Evolutionary conservation across 345 rosid genomes (phyloP), one percentile per base, ranked within the genome.

Genomic region (Pistacia vera): DNA sequence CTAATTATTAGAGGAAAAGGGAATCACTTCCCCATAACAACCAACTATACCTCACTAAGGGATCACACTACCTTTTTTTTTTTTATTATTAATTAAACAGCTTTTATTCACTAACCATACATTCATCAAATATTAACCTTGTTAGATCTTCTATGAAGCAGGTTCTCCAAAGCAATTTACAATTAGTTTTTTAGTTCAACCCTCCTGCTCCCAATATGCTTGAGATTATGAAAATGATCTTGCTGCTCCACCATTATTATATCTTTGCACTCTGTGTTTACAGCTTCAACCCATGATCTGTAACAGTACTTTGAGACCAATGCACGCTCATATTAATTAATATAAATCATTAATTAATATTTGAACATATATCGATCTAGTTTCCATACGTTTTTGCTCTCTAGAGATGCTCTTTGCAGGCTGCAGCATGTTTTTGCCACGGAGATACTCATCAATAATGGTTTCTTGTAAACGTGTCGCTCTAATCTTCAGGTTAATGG

Each of bases 1-100:
- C 75, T 84, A 85, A 87, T 89, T 73, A 91, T 91, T 90, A 91
- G 78, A 73, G 80, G 69, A 66, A 83, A 57, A 56, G 70, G 64
- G 78, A 63, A 41, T 41, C 86, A 79, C 85, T 68, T 78, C 74
- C 70, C 72, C 68, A 38, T 61, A 38, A 66, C 78, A 76, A 61
- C 82, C 63, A 75, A 46, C 78, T 20, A 59, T 22, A 25, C 52
- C 80, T 44, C 70, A 69, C 82, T 70, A 73, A 52, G 55, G 57
- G 68, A 64, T 38, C 68, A 65, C 73, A 64, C 70, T 72, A 14
- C 57, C 33, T 1, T 30, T 30, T 30, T 1, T 30, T 30, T 30
- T 52, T 12, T 28, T 4, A 48, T 7, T 46, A 49, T 66, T 44
- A 41, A 18, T 6, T 35, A 44, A 63, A 44, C 68, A 63, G 64